Evolutionary conservation across 371 early-diverging fungal genomes (phyloP).

Genomic region (Basidiobolus meristosporus): DNA sequence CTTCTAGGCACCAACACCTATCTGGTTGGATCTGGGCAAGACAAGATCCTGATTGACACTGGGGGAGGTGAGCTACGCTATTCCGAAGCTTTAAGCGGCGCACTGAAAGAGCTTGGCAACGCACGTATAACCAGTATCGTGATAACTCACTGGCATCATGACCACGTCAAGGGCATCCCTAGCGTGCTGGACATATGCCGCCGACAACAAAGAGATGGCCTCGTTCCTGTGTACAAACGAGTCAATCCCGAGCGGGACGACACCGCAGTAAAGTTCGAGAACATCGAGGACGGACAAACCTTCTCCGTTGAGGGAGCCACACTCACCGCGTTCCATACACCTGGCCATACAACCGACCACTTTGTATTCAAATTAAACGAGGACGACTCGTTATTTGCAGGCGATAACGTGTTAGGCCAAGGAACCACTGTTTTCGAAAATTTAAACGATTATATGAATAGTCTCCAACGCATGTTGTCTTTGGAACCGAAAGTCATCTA

Average conservation of each 20-base stretch:
- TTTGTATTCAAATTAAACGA: conserved; percentile 50
- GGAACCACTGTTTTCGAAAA: conserved; percentile 67
- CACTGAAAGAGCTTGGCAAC: conserved; percentile 22
- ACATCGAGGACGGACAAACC: conserved; percentile 21
- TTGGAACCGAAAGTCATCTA: conserved; percentile 8
- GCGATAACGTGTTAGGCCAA: conserved; percentile 72
- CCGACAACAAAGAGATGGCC: no score
- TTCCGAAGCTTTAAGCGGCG: conserved; percentile 17
- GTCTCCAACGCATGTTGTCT: conserved; percentile 22
- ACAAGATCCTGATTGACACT: conserved; percentile 56
- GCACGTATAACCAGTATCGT: conserved; percentile 44
- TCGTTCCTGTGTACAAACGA: conserved; percentile 7
- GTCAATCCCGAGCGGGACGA: conserved; percentile 8
- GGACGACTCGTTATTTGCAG: conserved; percentile 53
- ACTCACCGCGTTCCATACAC: conserved; percentile 44
- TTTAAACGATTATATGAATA: conserved; percentile 37
- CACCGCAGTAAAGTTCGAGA: no score
- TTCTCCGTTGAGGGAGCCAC: conserved; percentile 18
- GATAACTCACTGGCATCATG: conserved; percentile 69
- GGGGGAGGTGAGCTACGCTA: conserved; percentile 64
- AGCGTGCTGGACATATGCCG: conserved; percentile 4
- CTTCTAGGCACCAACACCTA: conserved; percentile 68
- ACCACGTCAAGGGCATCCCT: conserved; percentile 59
- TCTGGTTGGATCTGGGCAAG: conserved; percentile 52
- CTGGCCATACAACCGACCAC: conserved; percentile 75